Conservation (phyloP, 352 stramenopile genomes). For the Elongisporangium prolatum region DNA sequence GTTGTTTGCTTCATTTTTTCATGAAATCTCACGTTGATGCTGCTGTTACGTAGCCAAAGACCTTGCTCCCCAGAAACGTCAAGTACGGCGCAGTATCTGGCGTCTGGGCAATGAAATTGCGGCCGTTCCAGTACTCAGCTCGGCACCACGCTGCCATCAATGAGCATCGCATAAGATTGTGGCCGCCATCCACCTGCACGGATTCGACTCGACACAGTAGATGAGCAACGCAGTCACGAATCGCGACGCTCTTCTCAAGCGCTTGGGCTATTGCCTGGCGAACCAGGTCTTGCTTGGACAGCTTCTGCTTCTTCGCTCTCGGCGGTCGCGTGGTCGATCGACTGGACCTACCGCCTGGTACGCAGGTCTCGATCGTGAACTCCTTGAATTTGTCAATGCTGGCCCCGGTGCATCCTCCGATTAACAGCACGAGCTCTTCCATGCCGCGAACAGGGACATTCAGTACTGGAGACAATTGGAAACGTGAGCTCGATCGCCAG, state of each 20-base stretch:
- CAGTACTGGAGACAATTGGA: conserved; percentile 34
- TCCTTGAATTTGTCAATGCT: conserved; percentile 57
- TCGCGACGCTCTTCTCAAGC: conserved; percentile 26
- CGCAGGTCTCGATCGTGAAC: conserved; percentile 40
- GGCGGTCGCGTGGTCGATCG: background rate
- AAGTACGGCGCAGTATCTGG: conserved; percentile 38
- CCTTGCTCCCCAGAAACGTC: conserved; percentile 81
- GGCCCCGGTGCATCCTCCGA: conserved; percentile 55
- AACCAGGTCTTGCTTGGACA: conserved; percentile 57
- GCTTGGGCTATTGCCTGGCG: conserved; percentile 26
- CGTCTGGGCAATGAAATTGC: conserved; percentile 58
- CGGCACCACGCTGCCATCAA: conserved; percentile 57
- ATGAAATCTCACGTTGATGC: too few relatives aligned
- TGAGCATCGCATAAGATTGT: conserved; percentile 63
- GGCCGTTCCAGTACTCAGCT: conserved; percentile 74
- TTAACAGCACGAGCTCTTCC: conserved; percentile 72
- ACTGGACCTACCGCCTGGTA: conserved; percentile 26
- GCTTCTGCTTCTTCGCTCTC: conserved; percentile 38
- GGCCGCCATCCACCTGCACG: conserved; percentile 59
- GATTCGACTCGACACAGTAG: conserved; percentile 63
- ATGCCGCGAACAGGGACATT: conserved; percentile 70
- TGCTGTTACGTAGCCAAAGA: conserved; percentile 62
- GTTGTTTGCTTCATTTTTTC: background rate
- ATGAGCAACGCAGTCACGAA: conserved; percentile 57
- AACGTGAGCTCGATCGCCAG: too few relatives aligned